These are phyloP conservation scores for Cutaneotrichosporon curvatum DNA, from an alignment of 1,284 basidiomycete genomes.

Conservation along the genomic window DNA sequence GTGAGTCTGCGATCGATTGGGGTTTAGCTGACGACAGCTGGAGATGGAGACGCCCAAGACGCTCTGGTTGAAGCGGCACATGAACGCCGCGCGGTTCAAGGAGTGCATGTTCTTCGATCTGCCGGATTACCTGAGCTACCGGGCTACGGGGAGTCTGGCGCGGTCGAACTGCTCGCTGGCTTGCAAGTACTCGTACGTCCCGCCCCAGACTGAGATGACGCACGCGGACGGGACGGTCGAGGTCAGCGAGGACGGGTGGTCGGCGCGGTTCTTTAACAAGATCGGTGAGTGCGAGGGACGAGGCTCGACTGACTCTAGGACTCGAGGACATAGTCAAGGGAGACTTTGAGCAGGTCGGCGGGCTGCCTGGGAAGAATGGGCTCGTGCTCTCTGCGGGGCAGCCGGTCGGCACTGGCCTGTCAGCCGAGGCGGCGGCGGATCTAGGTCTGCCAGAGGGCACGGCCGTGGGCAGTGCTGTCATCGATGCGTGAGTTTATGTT, in stretches of 20 bases:
- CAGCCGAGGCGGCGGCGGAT: conserved; percentile 69
- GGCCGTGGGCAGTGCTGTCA: conserved; percentile 86
- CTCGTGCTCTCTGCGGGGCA: conserved; percentile 81
- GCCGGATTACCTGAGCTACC: conserved; percentile 93
- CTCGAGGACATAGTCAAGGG: conserved; percentile 49
- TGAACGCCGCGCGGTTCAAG: conserved; percentile 67
- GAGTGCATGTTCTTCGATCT: conserved; percentile 92
- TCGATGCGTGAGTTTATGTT: conserved; percentile 77
- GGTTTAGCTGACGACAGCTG: conserved; percentile 57
- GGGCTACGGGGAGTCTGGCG: conserved; percentile 68
- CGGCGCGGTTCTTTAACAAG: conserved; percentile 72
- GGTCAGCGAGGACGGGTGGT: conserved; percentile 61
- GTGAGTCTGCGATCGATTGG: no score
- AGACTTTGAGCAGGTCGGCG: conserved; percentile 72
- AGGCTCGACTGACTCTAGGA: conserved; percentile 5
- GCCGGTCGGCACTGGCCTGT: conserved; percentile 80
- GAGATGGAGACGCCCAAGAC: conserved; percentile 98
- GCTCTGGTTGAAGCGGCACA: conserved; percentile 88
- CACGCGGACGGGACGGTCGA: conserved; percentile 37
- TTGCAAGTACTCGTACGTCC: conserved; percentile 97
- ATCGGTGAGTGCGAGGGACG: conserved; percentile 60
- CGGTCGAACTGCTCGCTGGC: conserved; percentile 89
- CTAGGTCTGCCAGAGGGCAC: conserved; percentile 83
- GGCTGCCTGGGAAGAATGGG: conserved; percentile 53
- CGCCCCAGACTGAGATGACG: conserved; percentile 51